Conservation (phyloP, 169 alveolate genomes). For the Miamiensis avidus region DNA sequence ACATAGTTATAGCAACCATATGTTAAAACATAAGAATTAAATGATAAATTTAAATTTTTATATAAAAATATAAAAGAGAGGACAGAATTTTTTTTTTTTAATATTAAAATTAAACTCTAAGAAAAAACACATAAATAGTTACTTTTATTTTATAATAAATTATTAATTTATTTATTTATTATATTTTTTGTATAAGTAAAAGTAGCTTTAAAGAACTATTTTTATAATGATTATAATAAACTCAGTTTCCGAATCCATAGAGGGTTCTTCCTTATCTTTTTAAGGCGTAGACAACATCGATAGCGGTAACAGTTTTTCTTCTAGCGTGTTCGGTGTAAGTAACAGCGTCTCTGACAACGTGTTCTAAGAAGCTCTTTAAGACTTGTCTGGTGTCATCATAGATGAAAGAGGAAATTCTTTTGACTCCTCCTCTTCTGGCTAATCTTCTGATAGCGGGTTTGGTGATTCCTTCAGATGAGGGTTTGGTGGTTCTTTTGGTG, state of each 20-base stretch:
- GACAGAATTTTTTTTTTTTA: not conserved
- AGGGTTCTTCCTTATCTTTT: constrained; percentile 99
- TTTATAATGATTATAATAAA: too few relatives aligned
- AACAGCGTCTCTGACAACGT: constrained; percentile 98
- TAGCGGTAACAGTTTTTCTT: constrained; percentile 99
- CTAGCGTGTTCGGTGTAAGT: constrained; percentile 99
- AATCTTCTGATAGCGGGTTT: constrained; percentile 99
- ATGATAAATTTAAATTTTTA: too few relatives aligned
- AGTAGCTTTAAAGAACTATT: too few relatives aligned
- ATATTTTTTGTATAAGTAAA: too few relatives aligned
- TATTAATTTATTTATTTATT: too few relatives aligned
- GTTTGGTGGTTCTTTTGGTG: constrained; percentile 96
- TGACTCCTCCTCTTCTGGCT: constrained; percentile 99
- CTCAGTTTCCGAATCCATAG: constrained; percentile 96
- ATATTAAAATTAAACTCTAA: not conserved
- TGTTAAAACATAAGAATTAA: too few relatives aligned
- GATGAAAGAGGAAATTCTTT: constrained; percentile 98
- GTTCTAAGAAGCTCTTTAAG: constrained; percentile 97
- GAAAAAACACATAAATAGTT: too few relatives aligned
- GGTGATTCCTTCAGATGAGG: constrained; percentile 99
- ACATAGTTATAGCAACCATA: too few relatives aligned
- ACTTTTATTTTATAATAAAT: too few relatives aligned
- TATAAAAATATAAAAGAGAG: too few relatives aligned
- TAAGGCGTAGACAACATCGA: constrained; percentile 99
- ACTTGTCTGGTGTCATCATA: constrained; percentile 99